Percentiles rank a stretch among this genome's conserved stretches.
Evolutionary conservation across 1,284 basidiomycete species (phyloP).

Genomic region (Cystobasidium pallidum): DNA sequence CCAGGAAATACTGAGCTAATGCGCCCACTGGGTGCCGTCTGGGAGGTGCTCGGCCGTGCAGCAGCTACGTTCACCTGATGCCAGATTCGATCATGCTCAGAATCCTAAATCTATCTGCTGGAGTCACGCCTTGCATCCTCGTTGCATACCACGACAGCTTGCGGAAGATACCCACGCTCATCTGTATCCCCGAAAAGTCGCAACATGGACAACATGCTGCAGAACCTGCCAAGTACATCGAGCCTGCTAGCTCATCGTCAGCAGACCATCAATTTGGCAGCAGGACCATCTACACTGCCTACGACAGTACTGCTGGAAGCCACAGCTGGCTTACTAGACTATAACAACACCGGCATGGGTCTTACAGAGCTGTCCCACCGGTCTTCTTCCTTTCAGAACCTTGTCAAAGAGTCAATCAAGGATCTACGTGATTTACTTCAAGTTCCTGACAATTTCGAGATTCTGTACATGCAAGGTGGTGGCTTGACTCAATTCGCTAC

Average conservation of each 20-base stretch:
- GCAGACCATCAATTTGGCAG: slow-evolving; percentile 75
- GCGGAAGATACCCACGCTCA: not conserved
- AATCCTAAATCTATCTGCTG: too few relatives aligned
- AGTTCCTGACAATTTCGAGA: slow-evolving; percentile 78
- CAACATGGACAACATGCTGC: slow-evolving; percentile 30
- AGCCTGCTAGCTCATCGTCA: slow-evolving; percentile 31
- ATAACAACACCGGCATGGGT: slow-evolving; percentile 84
- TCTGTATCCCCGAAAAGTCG: not conserved
- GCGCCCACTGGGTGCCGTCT: too few relatives aligned
- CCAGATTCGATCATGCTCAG: too few relatives aligned
- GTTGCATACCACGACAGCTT: too few relatives aligned
- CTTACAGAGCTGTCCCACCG: slow-evolving; percentile 92
- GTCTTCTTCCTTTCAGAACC: slow-evolving; percentile 79
- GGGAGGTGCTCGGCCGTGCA: too few relatives aligned
- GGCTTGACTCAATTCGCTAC: slow-evolving; percentile 87
- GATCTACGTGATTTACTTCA: slow-evolving; percentile 68
- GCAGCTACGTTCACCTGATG: too few relatives aligned
- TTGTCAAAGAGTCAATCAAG: slow-evolving; percentile 69
- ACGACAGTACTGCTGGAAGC: slow-evolving; percentile 77
- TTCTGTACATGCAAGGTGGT: slow-evolving; percentile 91
- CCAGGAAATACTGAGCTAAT: too few relatives aligned
- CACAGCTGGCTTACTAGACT: slow-evolving; percentile 77
- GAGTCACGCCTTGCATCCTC: too few relatives aligned
- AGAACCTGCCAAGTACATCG: slow-evolving; percentile 25
- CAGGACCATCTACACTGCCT: slow-evolving; percentile 87